Evolutionary conservation across 1,284 basidiomycete genomes (phyloP).

Genomic region (Moesziomyces antarcticus): DNA sequence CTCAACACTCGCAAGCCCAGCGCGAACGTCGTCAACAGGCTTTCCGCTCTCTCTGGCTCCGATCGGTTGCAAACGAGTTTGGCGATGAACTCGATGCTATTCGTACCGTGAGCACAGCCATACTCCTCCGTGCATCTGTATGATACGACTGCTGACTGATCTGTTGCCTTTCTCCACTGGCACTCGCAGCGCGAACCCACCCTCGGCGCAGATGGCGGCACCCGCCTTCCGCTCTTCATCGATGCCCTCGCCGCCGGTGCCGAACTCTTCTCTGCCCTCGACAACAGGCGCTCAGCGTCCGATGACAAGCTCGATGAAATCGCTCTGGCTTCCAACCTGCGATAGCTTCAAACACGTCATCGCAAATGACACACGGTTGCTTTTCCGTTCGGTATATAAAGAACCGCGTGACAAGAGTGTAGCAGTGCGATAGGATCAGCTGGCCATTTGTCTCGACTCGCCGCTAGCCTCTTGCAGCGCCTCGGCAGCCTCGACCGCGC

Average conservation of each 20-base stretch:
- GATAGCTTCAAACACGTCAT: background rate
- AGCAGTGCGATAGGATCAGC: background rate
- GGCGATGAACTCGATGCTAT: conserved; percentile 54
- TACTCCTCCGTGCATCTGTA: background rate
- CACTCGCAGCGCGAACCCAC: conserved; percentile 35
- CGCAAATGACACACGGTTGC: no score
- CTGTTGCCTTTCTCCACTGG: background rate
- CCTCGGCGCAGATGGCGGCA: conserved; percentile 47
- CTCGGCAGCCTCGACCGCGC: background rate
- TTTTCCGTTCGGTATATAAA: no score
- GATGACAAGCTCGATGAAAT: conserved; percentile 17
- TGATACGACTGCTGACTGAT: background rate
- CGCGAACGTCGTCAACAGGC: conserved; percentile 30
- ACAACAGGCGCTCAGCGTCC: background rate
- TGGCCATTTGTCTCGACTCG: background rate
- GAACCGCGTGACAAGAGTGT: no score
- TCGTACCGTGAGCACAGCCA: conserved; percentile 30
- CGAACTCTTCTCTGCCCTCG: conserved; percentile 29
- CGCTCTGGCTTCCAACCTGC: conserved; percentile 25
- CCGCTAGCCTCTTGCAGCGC: background rate
- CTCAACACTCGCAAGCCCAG: conserved; percentile 16
- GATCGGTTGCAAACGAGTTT: conserved; percentile 55
- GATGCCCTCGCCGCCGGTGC: conserved; percentile 52
- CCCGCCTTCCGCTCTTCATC: conserved; percentile 54
- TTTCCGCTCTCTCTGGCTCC: conserved; percentile 55